Evolutionary conservation across 768 basidiomycete genomes (phyloP).

Genomic region (Agaricus bisporus): DNA sequence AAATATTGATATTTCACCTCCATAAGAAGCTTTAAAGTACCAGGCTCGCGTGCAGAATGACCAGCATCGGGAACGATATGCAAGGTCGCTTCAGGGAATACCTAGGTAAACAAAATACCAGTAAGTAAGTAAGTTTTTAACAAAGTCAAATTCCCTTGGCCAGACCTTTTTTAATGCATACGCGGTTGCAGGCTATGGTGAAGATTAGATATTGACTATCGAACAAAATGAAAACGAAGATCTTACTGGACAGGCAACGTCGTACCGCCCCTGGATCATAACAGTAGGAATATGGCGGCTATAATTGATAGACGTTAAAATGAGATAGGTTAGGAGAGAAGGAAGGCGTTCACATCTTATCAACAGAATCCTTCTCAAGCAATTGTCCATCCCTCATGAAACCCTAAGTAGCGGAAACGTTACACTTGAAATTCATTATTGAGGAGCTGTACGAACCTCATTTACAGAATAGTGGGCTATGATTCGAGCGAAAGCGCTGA

Average conservation of each 20-base stretch:
- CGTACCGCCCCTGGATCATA: constrained; percentile 84
- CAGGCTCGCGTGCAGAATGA: constrained; percentile 74
- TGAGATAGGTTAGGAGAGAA: not conserved
- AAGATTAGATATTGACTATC: not conserved
- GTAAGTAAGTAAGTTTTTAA: not conserved
- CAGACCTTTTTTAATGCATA: constrained; percentile 67
- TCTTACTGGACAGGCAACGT: constrained; percentile 79
- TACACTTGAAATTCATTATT: not conserved
- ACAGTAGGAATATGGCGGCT: constrained; percentile 86
- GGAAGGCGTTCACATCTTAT: constrained; percentile 63
- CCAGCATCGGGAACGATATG: constrained; percentile 82
- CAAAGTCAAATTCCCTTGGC: not conserved
- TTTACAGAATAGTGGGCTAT: constrained; percentile 92
- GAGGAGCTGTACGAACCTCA: constrained; percentile 36
- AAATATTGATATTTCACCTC: constrained; percentile 39
- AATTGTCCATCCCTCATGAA: constrained; percentile 89
- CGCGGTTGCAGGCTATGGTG: constrained; percentile 64
- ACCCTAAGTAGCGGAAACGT: constrained; percentile 36
- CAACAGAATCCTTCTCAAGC: constrained; percentile 77
- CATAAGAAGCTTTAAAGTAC: constrained; percentile 62
- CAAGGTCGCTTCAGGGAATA: constrained; percentile 74
- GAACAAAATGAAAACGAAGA: not conserved
- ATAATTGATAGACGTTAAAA: not conserved
- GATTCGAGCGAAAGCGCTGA: constrained; percentile 81
- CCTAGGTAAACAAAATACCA: constrained; percentile 24